Evolutionary conservation across 768 basidiomycete genomes (phyloP).

Genomic region (Leccinum variicolor): DNA sequence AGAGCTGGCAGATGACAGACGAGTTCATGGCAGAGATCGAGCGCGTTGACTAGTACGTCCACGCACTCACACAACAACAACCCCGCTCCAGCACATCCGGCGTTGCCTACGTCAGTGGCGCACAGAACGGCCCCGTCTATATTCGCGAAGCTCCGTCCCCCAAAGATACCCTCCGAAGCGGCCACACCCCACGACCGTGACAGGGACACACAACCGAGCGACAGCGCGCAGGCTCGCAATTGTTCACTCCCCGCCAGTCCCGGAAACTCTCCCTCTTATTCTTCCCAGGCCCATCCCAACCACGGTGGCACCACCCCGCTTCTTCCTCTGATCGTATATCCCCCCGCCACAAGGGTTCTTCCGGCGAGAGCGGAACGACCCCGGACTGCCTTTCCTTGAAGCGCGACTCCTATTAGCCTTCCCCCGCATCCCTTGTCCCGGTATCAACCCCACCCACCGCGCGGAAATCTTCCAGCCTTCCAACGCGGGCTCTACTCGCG

Average conservation of each 20-base stretch:
- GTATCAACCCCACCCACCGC: conserved; percentile 27
- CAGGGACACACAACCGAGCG: conserved; percentile 39
- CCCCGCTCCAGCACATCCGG: conserved; percentile 37
- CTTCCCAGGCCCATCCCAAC: conserved; percentile 38
- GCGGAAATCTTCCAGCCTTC: conserved; percentile 23
- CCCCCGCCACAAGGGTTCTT: conserved; percentile 46
- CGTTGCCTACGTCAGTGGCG: conserved; percentile 47
- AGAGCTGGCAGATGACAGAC: conserved; percentile 64
- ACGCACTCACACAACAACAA: conserved; percentile 47
- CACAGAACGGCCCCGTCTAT: conserved; percentile 36
- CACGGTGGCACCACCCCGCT: conserved; percentile 35
- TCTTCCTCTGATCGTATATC: conserved; percentile 55
- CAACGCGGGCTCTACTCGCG: conserved; percentile 21
- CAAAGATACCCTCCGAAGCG: conserved; percentile 38
- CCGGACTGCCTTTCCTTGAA: conserved; percentile 42
- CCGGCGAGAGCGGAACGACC: conserved; percentile 40
- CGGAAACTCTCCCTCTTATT: conserved; percentile 34
- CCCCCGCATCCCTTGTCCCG: conserved; percentile 25
- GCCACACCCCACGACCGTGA: conserved; percentile 35
- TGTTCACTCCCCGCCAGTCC: conserved; percentile 35
- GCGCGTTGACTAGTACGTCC: conserved; percentile 63
- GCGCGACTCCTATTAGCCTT: conserved; percentile 42
- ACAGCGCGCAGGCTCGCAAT: conserved; percentile 20
- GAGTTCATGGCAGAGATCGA: conserved; percentile 72
- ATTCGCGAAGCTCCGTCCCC: conserved; percentile 38